Evolutionary conservation across 2,329 filamentous ascomycete genomes (phyloP).

Genomic region (Hypoxylon sp.): DNA sequence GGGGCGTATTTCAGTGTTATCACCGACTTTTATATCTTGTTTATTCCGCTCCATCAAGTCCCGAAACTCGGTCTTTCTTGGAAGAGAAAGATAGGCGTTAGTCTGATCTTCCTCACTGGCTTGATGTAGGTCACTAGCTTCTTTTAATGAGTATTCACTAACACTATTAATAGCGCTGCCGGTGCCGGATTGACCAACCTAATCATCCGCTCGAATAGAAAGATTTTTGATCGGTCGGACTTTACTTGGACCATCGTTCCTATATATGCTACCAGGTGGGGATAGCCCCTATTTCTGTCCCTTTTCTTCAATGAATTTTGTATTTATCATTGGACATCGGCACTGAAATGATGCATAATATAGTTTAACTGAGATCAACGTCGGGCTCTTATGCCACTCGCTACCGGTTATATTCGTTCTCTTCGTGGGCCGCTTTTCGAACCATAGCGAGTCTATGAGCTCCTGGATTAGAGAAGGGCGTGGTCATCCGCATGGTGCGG

Average conservation of each 20-base stretch:
- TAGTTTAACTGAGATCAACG: conserved; percentile 38
- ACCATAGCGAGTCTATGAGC: conserved; percentile 29
- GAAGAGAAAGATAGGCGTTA: conserved; percentile 41
- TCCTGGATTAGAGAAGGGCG: conserved; percentile 40
- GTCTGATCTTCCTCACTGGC: conserved; percentile 39
- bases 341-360: neutral
- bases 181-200: conserved; percentile 34
- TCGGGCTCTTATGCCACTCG: conserved; percentile 37
- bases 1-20: conserved; percentile 36
- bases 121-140: conserved; percentile 28
- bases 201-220: conserved; percentile 33
- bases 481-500: conserved; percentile 24
- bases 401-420: conserved; percentile 34
- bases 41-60: conserved; percentile 40
- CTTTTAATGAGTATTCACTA: neutral
- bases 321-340: neutral
- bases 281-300: neutral
- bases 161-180: conserved; percentile 26
- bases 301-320: neutral
- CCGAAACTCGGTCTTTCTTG: conserved; percentile 33
- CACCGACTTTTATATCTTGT: conserved; percentile 41
- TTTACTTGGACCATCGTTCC: conserved; percentile 40
- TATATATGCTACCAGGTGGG: conserved; percentile 35
- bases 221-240: conserved; percentile 37
- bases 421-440: conserved; percentile 36